Evolutionary conservation across 768 basidiomycete species (phyloP).

Genomic region (Amanita phalloides): DNA sequence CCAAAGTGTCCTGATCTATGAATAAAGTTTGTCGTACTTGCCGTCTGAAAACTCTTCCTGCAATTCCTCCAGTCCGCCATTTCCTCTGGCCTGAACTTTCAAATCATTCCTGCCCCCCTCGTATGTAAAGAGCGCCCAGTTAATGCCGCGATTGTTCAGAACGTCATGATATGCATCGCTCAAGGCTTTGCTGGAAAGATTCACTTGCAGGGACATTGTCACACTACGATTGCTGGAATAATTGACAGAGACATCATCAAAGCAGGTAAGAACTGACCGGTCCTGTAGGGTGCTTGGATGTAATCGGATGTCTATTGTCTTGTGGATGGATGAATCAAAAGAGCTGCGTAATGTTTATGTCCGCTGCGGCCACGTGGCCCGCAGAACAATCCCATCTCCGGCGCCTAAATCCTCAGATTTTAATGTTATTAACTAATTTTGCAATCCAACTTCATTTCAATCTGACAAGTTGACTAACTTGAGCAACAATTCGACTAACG

Average conservation of each 20-base stretch:
- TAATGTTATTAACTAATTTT: no score
- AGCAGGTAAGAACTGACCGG: no score
- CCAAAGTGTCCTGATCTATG: constrained; percentile 7
- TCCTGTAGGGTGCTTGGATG: not conserved
- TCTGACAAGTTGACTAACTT: no score
- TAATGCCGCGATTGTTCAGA: constrained; percentile 51
- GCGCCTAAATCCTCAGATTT: no score
- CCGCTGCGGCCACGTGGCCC: not conserved
- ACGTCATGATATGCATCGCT: constrained; percentile 67
- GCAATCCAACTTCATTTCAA: no score
- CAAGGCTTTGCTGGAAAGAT: constrained; percentile 66
- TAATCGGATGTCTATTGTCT: not conserved
- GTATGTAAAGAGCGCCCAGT: constrained; percentile 77
- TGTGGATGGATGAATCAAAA: not conserved
- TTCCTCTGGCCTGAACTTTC: constrained; percentile 79
- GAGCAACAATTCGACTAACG: no score
- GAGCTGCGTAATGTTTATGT: not conserved
- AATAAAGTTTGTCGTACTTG: constrained; percentile 36
- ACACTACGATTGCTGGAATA: not conserved
- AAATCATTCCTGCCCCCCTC: constrained; percentile 78
- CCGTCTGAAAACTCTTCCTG: constrained; percentile 95
- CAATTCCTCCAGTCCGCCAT: constrained; percentile 81
- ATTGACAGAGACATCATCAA: no score
- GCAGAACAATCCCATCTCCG: not conserved
- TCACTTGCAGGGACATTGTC: constrained; percentile 70